phyloP scores from a whole-genome alignment of 2,329 filamentous ascomycete species.

The Sclerotinia sclerotiorum region DNA sequence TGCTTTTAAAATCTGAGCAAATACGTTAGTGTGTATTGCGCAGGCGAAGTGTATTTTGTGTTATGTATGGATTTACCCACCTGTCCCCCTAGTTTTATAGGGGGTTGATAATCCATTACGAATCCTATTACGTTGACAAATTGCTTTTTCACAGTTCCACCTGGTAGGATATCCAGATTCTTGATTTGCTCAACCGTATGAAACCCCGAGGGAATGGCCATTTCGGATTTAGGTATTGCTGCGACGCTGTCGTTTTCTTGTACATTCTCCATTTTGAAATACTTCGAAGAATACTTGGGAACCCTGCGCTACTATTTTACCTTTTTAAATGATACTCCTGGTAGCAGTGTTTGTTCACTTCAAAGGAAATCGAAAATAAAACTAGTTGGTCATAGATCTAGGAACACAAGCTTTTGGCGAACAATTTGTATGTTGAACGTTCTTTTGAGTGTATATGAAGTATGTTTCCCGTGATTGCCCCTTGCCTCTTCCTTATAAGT shows the following conservation, averaged over 20 bases:
- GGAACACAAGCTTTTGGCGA: not conserved
- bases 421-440: not conserved
- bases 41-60: not conserved
- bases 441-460: not conserved
- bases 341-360: not conserved
- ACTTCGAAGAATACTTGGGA: not conserved
- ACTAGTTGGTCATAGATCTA: not conserved
- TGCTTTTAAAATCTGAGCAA: constrained; percentile 57
- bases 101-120: constrained; percentile 62
- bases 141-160: not conserved
- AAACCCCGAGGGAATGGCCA: constrained; percentile 46
- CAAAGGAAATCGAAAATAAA: not conserved
- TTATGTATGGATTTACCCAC: constrained; percentile 42
- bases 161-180: constrained; percentile 31
- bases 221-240: not conserved
- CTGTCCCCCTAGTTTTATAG: constrained; percentile 52
- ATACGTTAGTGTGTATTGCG: not conserved
- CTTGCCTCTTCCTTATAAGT: not conserved
- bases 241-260: not conserved
- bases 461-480: not conserved
- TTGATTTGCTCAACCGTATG: constrained; percentile 44
- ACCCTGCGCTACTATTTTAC: not conserved
- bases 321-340: too few species aligned
- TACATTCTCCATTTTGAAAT: not conserved
- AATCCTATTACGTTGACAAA: constrained; percentile 66